These are phyloP conservation scores for Monosporascus sp. DNA, from an alignment of 2,329 filamentous ascomycete genomes.

Conservation along the genomic window DNA sequence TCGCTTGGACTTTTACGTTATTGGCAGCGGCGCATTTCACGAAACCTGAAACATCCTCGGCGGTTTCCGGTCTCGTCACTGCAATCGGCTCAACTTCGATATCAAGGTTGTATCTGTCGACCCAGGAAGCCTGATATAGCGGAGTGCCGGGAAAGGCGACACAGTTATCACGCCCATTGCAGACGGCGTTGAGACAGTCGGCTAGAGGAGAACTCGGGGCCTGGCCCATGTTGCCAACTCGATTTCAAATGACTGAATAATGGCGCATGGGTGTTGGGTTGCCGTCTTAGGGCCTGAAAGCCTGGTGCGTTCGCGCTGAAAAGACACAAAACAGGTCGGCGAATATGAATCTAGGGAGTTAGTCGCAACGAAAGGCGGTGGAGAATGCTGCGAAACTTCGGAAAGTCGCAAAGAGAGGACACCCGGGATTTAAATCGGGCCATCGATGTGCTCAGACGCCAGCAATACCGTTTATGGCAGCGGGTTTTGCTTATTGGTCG, in stretches of 20 bases:
- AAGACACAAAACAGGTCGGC: too few relatives aligned
- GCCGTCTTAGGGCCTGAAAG: too few relatives aligned
- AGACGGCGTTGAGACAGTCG: slow-evolving; percentile 43
- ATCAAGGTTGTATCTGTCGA: slow-evolving; percentile 49
- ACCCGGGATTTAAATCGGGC: too few relatives aligned
- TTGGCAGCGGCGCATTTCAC: slow-evolving; percentile 51
- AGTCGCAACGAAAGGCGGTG: too few relatives aligned
- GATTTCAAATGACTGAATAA: not conserved
- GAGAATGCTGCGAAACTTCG: too few relatives aligned
- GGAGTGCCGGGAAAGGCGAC: slow-evolving; percentile 40
- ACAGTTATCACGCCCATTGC: slow-evolving; percentile 39
- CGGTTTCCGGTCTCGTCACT: slow-evolving; percentile 49
- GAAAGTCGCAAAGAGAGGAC: too few relatives aligned
- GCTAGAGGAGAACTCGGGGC: slow-evolving; percentile 35
- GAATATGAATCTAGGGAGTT: too few relatives aligned
- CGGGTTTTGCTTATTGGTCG: too few relatives aligned
- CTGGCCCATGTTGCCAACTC: slow-evolving; percentile 36
- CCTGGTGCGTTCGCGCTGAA: too few relatives aligned
- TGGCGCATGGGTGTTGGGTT: too few relatives aligned
- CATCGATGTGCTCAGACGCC: too few relatives aligned
- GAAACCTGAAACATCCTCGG: slow-evolving; percentile 50
- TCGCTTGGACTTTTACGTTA: slow-evolving; percentile 53
- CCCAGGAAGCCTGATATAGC: slow-evolving; percentile 45
- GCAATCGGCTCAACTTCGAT: slow-evolving; percentile 46
- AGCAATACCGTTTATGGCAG: too few relatives aligned